phyloP scores from a whole-genome alignment of 192 early-diverging fungal genomes.

The Glomus cerebriforme region DNA sequence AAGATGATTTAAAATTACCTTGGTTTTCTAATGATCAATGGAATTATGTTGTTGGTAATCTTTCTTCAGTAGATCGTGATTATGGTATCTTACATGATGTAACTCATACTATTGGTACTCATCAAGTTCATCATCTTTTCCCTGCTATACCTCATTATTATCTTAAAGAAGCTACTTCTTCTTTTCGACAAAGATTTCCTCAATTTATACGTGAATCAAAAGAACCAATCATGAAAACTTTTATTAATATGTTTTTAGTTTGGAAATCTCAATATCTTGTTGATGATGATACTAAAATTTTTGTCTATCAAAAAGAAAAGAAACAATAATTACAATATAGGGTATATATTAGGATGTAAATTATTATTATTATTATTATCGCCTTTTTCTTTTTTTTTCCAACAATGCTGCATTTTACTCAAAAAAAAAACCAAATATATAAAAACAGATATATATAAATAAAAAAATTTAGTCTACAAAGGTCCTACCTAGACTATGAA shows the following conservation, averaged over 20 bases:
- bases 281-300: constrained; percentile 8
- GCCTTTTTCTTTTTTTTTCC: no score
- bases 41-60: constrained; percentile 16
- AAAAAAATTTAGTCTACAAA: background rate
- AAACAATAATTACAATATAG: background rate
- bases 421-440: background rate
- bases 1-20: constrained; percentile 12
- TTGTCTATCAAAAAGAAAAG: background rate
- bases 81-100: constrained; percentile 11
- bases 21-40: constrained; percentile 13
- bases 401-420: background rate
- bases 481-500: no score
- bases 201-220: constrained; percentile 22
- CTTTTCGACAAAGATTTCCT: background rate
- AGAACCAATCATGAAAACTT: constrained; percentile 17
- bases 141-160: constrained; percentile 19
- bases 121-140: constrained; percentile 22
- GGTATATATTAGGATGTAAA: no score
- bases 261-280: constrained; percentile 8
- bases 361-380: background rate
- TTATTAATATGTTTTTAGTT: background rate
- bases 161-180: background rate
- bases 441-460: background rate
- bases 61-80: constrained; percentile 9
- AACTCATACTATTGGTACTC: constrained; percentile 11